Evolutionary conservation across 1,284 basidiomycete genomes (phyloP), one percentile per base, ranked within the genome.

Genomic region (Ganoderma sinense): DNA sequence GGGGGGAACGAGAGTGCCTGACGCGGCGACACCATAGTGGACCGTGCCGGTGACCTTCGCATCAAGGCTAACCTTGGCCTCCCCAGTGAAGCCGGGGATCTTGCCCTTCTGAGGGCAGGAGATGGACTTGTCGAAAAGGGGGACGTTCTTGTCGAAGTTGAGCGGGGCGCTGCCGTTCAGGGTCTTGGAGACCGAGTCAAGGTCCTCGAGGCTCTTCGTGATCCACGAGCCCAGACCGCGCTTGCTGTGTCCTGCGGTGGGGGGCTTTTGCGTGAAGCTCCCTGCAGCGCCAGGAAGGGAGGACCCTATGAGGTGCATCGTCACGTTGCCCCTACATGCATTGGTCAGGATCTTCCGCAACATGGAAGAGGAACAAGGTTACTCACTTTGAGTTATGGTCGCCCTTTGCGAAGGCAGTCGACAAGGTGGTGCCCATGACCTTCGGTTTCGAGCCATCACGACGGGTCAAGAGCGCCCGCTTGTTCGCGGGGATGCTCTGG

Each of bases 401-500:
- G 14, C 80, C 76, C 5, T 79, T 78, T 20, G 69, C 74, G 69
- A 85, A 88, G 64, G 84, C 76, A 1, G 83, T 85, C 71, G 85
- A 83, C 10, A 89, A 73, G 5, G 76, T 66, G 6, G 88, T 78
- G 1, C 81, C 84, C 65, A 82, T 81, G 29, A 88, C 87, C 10
- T 67, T 62, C 11, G 82, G 81, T 13, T 77, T 69, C 1, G 70
- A 69, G 5, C 79, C 82, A 72, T 82, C 81, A 20, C 82, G 78
- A 55, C 81, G 79, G n/a, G 74, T 73, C 29, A 86, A 69, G 33
- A 78, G 75, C 2, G 72, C 64, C 2, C 78, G 76, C 40, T 84
- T 68, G 48, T 65, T 62, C 0, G 73, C 62, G 0, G 87, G 86
- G 26, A 88, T 77, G 4, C 82, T 80, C 73, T 88, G 87, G 72